Base-by-base conservation (phyloP, 169 alveolate genomes). In the Plasmodium blacklocki region DNA sequence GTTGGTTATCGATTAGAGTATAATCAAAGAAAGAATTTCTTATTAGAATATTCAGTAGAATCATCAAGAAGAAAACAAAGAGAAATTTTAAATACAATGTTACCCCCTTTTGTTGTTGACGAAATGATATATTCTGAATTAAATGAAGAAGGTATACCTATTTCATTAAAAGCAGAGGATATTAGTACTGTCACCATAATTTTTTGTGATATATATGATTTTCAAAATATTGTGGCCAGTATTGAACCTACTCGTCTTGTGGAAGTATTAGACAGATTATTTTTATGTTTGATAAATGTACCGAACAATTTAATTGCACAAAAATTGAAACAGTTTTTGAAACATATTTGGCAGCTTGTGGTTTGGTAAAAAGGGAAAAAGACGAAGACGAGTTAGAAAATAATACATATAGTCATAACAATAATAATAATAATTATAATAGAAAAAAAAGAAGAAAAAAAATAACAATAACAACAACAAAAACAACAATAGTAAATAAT, bases 201-300 rank as follows among this genome's bases (percentile, higher is more conserved):
- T 26, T 99, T 99, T 92, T 97, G 99, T 91, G 99, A 99, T 93
- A 98, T 99, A 26, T 96, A 95, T 80, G 98, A 98, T 60, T 98
- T 99, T 94, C 99, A 98, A 93, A 94, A 96, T 23, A 96, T 98
- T 50, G 98, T 98, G 76, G 98, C 98, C 19, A 93, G 95, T 73
- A 94, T 97, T 73, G 96, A 95, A 49, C 99, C 99, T 50, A 96
- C 95, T 45, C 98, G 97, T 26, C 96, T 98, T 14, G 98, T 98
- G 14, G 97, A 96, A 52, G 94, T 97, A 62, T 86, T 99, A 66
- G 99, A 98, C 91, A 93, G 97, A 26, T 92, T 99, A 50, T 99
- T 97, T 86, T 93, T 97, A 83, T 95, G 97, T 32, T 96, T 71
- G 99, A 99, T 88, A 93, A 97, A 86, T 95, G 98, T 63, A 98